phyloP scores from a whole-genome alignment of 805 yeast species.

The Yamadazyma tumulicola region DNA sequence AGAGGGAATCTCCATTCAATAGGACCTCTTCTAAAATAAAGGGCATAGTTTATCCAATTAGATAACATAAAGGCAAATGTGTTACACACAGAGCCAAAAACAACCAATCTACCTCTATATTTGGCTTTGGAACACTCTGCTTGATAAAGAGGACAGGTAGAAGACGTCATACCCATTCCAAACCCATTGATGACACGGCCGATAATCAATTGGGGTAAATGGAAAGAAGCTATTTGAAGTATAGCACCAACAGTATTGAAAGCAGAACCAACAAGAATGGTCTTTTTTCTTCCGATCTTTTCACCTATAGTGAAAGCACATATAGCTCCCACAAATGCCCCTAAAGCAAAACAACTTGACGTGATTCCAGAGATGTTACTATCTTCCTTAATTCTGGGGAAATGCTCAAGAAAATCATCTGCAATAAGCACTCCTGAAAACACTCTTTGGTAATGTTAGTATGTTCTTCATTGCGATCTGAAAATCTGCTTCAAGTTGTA shows the following conservation, averaged over 20 bases:
- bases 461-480: no score
- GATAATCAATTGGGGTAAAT: slow-evolving; percentile 34
- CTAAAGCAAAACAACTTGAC: slow-evolving; percentile 38
- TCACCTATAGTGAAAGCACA: slow-evolving; percentile 66
- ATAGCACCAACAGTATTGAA: slow-evolving; percentile 50
- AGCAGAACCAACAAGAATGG: slow-evolving; percentile 57
- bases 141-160: slow-evolving; percentile 72
- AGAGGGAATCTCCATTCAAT: slow-evolving; percentile 44
- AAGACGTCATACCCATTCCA: slow-evolving; percentile 46
- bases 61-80: slow-evolving; percentile 38
- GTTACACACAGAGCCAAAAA: slow-evolving; percentile 38
- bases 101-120: slow-evolving; percentile 52
- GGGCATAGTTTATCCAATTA: slow-evolving; percentile 34
- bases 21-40: slow-evolving; percentile 30
- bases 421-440: slow-evolving; percentile 12
- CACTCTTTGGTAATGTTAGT: no score
- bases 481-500: no score
- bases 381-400: slow-evolving; percentile 10
- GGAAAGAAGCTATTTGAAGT: slow-evolving; percentile 30
- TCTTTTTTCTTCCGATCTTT: slow-evolving; percentile 63
- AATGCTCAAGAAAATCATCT: slow-evolving; percentile 12
- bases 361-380: slow-evolving; percentile 12
- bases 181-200: slow-evolving; percentile 47
- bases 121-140: slow-evolving; percentile 76
- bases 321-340: slow-evolving; percentile 77